Evolutionary conservation across 2,329 filamentous ascomycete genomes (phyloP), one percentile per base, ranked within the genome.

Genomic region (Cercospora zeae-maydis): DNA sequence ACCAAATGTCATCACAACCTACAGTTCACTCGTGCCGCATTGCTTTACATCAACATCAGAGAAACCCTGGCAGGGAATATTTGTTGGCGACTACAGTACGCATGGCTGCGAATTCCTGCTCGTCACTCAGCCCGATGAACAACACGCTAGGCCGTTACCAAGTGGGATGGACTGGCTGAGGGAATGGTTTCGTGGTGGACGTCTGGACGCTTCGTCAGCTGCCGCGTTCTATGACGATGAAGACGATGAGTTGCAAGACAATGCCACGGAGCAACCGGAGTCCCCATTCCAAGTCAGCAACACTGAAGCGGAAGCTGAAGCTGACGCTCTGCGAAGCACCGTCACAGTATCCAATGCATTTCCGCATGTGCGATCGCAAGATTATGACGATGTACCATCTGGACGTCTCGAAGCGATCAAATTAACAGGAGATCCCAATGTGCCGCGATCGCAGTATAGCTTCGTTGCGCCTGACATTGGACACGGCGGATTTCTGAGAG

Each of bases 61-160:
- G 59, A 93, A 92, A 73, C 93, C 92, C 0, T 97, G 88, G 80
- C 87, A 92, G 66, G 93, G 93, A 0, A 91, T 99, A 31, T 98
- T 91, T 90, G 89, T 92, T 14, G 93, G 93, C 0, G 93, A 97
- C 74, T 97, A 96, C 72, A 89, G 87, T 27, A 87, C 86, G 0
- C 93, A 98, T 70, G 92, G 93, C 0, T 93, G 89, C 74, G 93
- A 98, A 75, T 96, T 97, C 61, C 73, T 98, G 4, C 80, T 96
- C 11, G 80, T 98, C 51, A 81, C 92, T 69, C 95, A 99, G 72
- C 86, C 87, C 0, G 87, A 89, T 56, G 74, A 80, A 39, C 73
- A 74, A 0, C 68, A 71, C 7, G 72, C 72, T 42, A 62, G 53
- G 8, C 77, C 80, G 0, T 63, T 82, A 5, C 80, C 80, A 0